Evolutionary conservation across 371 early-diverging fungal species (phyloP).

Genomic region (Syncephalastrum racemosum): DNA sequence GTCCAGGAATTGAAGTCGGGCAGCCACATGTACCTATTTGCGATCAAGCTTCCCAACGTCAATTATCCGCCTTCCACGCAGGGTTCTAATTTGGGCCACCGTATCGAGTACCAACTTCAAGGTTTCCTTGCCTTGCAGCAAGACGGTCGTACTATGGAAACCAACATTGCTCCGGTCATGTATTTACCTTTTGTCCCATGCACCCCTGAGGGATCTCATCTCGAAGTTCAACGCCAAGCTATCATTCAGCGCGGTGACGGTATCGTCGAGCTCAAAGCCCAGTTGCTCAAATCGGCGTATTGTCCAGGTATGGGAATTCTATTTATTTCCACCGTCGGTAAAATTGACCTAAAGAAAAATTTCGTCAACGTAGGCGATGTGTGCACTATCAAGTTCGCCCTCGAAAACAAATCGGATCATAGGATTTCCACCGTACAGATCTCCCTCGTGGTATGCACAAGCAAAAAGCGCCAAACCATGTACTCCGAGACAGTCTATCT

Average conservation of each 20-base stretch:
- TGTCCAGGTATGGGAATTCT: slow-evolving; percentile 40
- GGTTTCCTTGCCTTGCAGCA: slow-evolving; percentile 27
- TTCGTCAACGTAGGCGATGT: slow-evolving; percentile 30
- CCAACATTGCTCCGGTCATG: slow-evolving; percentile 25
- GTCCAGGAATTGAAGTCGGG: slow-evolving; percentile 24
- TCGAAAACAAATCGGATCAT: slow-evolving; percentile 36
- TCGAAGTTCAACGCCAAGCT: slow-evolving; percentile 14
- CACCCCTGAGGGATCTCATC: slow-evolving; percentile 3
- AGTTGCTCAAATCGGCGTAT: slow-evolving; percentile 35
- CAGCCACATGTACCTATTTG: slow-evolving; percentile 45
- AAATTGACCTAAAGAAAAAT: neutral
- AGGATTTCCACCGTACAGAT: slow-evolving; percentile 23
- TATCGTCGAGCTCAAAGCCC: slow-evolving; percentile 26
- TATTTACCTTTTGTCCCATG: slow-evolving; percentile 42
- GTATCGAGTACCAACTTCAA: slow-evolving; percentile 38
- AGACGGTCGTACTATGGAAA: slow-evolving; percentile 14
- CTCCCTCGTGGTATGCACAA: slow-evolving; percentile 3
- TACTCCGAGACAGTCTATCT: slow-evolving; percentile 30
- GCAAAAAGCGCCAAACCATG: slow-evolving; percentile 27
- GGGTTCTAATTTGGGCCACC: slow-evolving; percentile 32
- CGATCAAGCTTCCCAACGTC: slow-evolving; percentile 40
- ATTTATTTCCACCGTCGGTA: slow-evolving; percentile 8
- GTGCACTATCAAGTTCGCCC: slow-evolving; percentile 36
- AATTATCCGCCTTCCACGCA: slow-evolving; percentile 47
- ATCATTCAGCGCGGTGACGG: slow-evolving; percentile 22